phyloP scores from a whole-genome alignment of 805 yeast genomes.

The Candida michaelii region DNA sequence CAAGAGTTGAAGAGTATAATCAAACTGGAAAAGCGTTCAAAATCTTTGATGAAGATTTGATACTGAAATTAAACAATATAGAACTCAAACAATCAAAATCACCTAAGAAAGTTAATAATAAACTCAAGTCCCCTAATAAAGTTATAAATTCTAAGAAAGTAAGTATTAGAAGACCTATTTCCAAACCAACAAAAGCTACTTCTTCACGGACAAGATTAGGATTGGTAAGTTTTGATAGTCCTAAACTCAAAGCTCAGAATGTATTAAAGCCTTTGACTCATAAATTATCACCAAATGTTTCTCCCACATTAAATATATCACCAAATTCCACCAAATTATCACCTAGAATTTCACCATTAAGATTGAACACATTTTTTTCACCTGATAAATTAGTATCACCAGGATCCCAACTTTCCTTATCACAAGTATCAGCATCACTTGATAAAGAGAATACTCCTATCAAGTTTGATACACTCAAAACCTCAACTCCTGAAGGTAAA shows the following conservation, averaged over 20 bases:
- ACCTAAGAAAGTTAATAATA: conserved; percentile 4
- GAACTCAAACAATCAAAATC: conserved; percentile 23
- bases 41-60: conserved; percentile 51
- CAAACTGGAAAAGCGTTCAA: conserved; percentile 23
- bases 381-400: conserved; percentile 13
- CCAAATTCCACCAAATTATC: conserved; percentile 4
- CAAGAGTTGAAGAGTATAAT: conserved; percentile 51
- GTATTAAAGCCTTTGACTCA: conserved; percentile 14
- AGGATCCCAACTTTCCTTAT: background rate
- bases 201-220: conserved; percentile 1
- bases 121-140: conserved; percentile 3
- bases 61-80: conserved; percentile 34
- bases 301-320: background rate
- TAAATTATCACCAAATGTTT: conserved; percentile 9
- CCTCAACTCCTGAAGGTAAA: conserved; percentile 13
- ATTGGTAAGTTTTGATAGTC: conserved; percentile 5
- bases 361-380: conserved; percentile 7
- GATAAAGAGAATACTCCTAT: conserved; percentile 18
- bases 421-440: background rate
- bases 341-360: conserved; percentile 14
- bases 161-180: conserved; percentile 5
- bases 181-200: background rate
- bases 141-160: conserved; percentile 4
- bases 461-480: conserved; percentile 11
- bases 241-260: background rate